A percentile compares a stretch with the other conserved stretches of the same genome.
Evolutionary conservation across 208 protist genomes (phyloP).

Genomic region (Trypanosoma melophagium): DNA sequence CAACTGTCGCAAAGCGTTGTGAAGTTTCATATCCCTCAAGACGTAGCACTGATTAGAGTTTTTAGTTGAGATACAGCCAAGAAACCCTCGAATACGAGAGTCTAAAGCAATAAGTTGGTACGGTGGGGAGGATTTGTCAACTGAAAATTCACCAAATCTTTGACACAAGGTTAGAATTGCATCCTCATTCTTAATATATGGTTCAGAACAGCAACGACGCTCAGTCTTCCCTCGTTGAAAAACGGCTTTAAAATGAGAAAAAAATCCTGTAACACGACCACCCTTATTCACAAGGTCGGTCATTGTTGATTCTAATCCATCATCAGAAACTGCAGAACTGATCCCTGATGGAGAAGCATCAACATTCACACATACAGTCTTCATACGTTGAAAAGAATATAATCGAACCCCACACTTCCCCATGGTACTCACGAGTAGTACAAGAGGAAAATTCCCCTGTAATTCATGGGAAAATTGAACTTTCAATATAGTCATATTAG

Average conservation of each 20-base stretch:
- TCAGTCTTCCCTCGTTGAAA: not conserved
- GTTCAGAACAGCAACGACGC: not conserved
- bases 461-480: constrained; percentile 12
- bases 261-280: not conserved
- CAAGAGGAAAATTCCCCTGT: constrained; percentile 16
- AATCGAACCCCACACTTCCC: constrained; percentile 7
- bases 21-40: not conserved
- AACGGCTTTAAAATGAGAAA: constrained; percentile 10
- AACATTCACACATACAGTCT: not conserved
- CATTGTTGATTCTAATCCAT: not conserved
- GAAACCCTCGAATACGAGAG: constrained; percentile 8
- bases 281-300: not conserved
- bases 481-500: constrained; percentile 17
- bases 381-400: constrained; percentile 21
- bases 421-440: constrained; percentile 16
- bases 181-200: constrained; percentile 2
- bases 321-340: not conserved
- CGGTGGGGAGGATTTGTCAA: constrained; percentile 2
- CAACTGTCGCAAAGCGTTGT: not conserved
- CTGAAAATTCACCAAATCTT: not conserved
- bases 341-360: not conserved
- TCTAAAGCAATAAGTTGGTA: constrained; percentile 11
- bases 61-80: constrained; percentile 2
- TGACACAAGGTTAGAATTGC: constrained; percentile 10
- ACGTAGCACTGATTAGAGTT: constrained; percentile 9